phyloP scores from a whole-genome alignment of 2,329 filamentous ascomycete genomes.

The Phyllosticta citribraziliensis region DNA sequence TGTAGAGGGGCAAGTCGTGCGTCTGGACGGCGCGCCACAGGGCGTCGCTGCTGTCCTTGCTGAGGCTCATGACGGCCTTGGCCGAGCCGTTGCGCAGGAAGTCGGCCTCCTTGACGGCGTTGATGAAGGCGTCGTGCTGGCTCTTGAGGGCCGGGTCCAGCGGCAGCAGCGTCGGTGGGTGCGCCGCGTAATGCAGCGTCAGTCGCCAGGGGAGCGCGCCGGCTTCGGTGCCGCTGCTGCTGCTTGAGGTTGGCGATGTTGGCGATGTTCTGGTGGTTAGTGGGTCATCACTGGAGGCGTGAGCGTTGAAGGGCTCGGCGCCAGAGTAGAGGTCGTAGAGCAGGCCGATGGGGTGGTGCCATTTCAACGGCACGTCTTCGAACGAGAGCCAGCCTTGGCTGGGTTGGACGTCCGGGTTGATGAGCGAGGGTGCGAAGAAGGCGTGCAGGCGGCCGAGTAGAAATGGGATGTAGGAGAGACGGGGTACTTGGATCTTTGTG shows the following conservation, averaged over 20 bases:
- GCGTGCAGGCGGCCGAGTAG: conserved; percentile 51
- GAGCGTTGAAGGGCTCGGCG: conserved; percentile 34
- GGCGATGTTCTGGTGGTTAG: background rate
- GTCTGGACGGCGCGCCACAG: conserved; percentile 74
- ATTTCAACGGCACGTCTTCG: conserved; percentile 59
- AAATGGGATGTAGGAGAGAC: conserved; percentile 59
- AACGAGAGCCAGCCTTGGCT: conserved; percentile 56
- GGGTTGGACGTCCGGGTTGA: conserved; percentile 44
- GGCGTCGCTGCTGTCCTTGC: conserved; percentile 70
- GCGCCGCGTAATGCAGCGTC: conserved; percentile 50
- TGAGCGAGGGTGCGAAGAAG: conserved; percentile 52
- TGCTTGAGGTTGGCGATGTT: background rate
- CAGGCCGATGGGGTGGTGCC: conserved; percentile 61
- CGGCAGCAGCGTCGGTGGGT: conserved; percentile 47
- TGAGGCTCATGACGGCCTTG: conserved; percentile 81
- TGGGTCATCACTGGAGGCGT: conserved; percentile 7
- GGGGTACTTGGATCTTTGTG: conserved; percentile 48
- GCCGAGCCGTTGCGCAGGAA: conserved; percentile 81
- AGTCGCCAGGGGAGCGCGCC: conserved; percentile 51
- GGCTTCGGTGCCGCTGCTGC: background rate
- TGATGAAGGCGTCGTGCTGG: conserved; percentile 57
- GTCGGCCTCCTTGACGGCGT: conserved; percentile 69
- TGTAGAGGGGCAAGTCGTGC: conserved; percentile 64
- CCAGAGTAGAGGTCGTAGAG: conserved; percentile 61
- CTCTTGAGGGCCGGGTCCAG: conserved; percentile 46